phyloP scores from a whole-genome alignment of 768 basidiomycete species.

The Leccinum incarnatum region DNA sequence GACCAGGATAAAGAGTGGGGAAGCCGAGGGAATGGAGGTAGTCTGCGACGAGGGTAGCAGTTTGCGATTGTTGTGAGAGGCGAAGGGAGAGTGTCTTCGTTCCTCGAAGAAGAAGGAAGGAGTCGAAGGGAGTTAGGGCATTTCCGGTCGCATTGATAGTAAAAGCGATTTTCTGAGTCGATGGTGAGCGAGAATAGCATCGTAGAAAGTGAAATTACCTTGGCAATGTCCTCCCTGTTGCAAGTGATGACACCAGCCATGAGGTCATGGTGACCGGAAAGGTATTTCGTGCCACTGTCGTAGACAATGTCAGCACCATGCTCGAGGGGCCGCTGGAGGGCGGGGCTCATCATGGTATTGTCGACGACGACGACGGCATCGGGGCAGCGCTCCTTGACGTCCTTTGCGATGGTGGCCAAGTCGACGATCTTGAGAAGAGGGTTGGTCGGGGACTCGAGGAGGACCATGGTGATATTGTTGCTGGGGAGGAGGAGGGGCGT shows the following conservation, averaged over 20 bases:
- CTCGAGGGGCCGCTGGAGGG: slow-evolving; percentile 91
- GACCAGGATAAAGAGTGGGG: slow-evolving; percentile 88
- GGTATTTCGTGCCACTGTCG: slow-evolving; percentile 96
- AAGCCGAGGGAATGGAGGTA: slow-evolving; percentile 88
- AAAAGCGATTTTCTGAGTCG: slow-evolving; percentile 75
- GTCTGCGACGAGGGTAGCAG: slow-evolving; percentile 77
- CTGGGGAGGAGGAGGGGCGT: slow-evolving; percentile 56
- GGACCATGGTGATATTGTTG: slow-evolving; percentile 87
- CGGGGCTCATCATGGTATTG: slow-evolving; percentile 99
- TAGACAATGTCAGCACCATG: slow-evolving; percentile 97
- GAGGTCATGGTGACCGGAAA: slow-evolving; percentile 97
- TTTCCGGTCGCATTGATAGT: slow-evolving; percentile 93
- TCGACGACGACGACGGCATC: slow-evolving; percentile 87
- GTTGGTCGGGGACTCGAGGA: slow-evolving; percentile 97
- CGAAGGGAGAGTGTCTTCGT: slow-evolving; percentile 95
- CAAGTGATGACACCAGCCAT: slow-evolving; percentile 97
- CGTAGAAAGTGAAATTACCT: slow-evolving; percentile 42
- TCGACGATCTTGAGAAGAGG: slow-evolving; percentile 95
- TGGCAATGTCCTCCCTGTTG: slow-evolving; percentile 86
- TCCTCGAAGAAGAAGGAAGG: slow-evolving; percentile 92
- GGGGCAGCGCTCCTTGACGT: slow-evolving; percentile 80
- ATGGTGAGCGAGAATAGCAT: neutral
- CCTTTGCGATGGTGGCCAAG: slow-evolving; percentile 74
- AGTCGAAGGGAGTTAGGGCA: slow-evolving; percentile 92
- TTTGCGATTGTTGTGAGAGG: slow-evolving; percentile 90